Conservation (phyloP, 164 flowering plant species). For the Stephania yunnanensis region DNA sequence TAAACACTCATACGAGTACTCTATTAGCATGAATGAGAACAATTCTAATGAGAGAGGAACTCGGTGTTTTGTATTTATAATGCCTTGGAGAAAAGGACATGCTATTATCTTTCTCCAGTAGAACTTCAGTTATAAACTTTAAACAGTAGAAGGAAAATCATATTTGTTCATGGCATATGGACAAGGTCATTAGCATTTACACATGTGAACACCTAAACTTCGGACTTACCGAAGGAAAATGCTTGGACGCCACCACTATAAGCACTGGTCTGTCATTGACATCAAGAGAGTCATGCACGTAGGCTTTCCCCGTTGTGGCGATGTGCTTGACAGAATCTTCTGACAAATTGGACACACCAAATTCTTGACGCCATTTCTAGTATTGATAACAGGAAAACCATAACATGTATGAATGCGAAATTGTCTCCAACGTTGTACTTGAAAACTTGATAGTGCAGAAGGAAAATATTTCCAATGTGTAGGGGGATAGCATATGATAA, state of each 20-base stretch:
- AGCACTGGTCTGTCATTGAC: conserved; percentile 74
- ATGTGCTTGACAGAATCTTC: conserved; percentile 49
- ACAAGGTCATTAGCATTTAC: background rate
- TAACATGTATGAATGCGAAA: conserved; percentile 1
- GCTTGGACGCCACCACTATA: conserved; percentile 73
- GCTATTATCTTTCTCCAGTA: background rate
- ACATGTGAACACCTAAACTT: background rate
- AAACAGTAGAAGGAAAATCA: background rate
- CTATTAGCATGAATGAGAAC: background rate
- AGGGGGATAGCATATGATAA: background rate
- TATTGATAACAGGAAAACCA: conserved; percentile 12
- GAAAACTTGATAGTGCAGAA: background rate
- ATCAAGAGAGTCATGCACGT: conserved; percentile 79
- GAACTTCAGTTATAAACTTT: background rate
- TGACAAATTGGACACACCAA: conserved; percentile 60
- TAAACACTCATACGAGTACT: background rate
- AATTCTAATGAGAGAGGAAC: background rate
- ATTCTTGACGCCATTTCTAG: conserved; percentile 88
- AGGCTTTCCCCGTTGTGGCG: conserved; percentile 70
- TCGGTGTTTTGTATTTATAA: background rate
- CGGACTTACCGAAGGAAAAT: conserved; percentile 61
- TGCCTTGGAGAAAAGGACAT: background rate
- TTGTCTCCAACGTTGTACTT: background rate
- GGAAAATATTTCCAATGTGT: background rate
- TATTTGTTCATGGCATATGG: background rate